phyloP scores from a whole-genome alignment of 1,139 yeast species.

The Hansenula lynferdii region DNA sequence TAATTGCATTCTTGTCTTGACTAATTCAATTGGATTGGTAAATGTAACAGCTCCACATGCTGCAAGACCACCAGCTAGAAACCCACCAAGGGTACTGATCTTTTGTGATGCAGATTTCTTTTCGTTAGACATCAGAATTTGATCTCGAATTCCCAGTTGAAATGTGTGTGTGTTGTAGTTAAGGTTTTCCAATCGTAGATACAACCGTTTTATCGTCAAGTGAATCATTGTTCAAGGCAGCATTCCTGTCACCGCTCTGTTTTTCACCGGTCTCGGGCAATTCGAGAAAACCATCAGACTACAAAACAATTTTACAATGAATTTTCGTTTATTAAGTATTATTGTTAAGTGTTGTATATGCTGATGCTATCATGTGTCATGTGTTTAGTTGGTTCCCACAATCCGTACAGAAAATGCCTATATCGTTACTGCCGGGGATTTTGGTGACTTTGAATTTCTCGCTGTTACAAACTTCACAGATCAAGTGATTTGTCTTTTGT shows the following conservation, averaged over 20 bases:
- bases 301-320: no score
- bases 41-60: constrained; percentile 98
- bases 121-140: background rate
- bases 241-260: no score
- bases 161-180: no score
- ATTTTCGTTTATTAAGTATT: no score
- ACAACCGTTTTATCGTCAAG: no score
- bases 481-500: constrained; percentile 14
- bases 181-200: no score
- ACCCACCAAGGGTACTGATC: constrained; percentile 69
- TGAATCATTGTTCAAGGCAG: no score
- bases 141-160: no score
- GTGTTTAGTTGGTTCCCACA: constrained; percentile 29
- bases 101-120: constrained; percentile 40
- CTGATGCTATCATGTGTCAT: no score
- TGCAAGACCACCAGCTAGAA: constrained; percentile 90
- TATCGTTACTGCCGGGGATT: constrained; percentile 5
- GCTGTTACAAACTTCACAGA: constrained; percentile 33
- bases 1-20: constrained; percentile 92
- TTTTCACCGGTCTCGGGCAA: no score
- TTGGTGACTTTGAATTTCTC: constrained; percentile 24
- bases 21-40: constrained; percentile 92
- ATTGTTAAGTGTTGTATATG: no score
- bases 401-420: constrained; percentile 26
- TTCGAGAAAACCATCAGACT: no score